Conservation (phyloP, 371 early-diverging fungal species). For the Apophysomyces trapeziformis region DNA sequence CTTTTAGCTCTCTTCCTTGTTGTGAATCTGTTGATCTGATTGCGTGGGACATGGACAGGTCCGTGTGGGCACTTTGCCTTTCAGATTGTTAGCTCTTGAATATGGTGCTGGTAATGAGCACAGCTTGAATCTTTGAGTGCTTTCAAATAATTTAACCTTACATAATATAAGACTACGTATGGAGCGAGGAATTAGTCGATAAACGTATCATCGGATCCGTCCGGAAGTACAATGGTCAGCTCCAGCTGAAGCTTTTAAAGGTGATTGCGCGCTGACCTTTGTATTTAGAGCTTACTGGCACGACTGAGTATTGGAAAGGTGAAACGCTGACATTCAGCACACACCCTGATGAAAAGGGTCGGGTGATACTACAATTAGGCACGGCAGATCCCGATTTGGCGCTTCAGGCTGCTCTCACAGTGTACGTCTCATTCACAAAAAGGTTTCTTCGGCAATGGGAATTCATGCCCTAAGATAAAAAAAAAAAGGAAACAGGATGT, state of each 20-base stretch:
- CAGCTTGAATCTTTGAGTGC: neutral
- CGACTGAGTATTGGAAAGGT: slow-evolving; percentile 69
- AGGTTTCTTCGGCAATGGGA: neutral
- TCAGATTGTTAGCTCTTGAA: slow-evolving; percentile 80
- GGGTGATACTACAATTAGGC: slow-evolving; percentile 79
- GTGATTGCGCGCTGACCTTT: no score
- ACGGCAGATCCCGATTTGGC: slow-evolving; percentile 88
- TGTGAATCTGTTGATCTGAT: neutral
- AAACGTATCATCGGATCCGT: slow-evolving; percentile 80
- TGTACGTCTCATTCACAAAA: slow-evolving; percentile 51
- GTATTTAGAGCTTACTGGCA: slow-evolving; percentile 61
- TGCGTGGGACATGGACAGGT: slow-evolving; percentile 46
- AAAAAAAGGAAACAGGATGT: slow-evolving; percentile 77
- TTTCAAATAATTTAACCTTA: neutral
- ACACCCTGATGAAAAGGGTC: slow-evolving; percentile 66
- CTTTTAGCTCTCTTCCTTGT: neutral
- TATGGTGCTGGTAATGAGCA: slow-evolving; percentile 82
- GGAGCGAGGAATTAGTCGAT: slow-evolving; percentile 92
- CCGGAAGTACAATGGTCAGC: slow-evolving; percentile 72
- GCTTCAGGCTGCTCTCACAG: slow-evolving; percentile 81
- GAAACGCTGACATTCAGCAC: slow-evolving; percentile 66
- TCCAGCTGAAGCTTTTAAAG: neutral
- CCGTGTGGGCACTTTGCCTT: slow-evolving; percentile 87
- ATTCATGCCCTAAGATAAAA: neutral
- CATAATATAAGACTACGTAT: slow-evolving; percentile 76